Evolutionary conservation across 306 rosid genomes (phyloP), one percentile per base, ranked within the genome.

Genomic region (Quercus robur): DNA sequence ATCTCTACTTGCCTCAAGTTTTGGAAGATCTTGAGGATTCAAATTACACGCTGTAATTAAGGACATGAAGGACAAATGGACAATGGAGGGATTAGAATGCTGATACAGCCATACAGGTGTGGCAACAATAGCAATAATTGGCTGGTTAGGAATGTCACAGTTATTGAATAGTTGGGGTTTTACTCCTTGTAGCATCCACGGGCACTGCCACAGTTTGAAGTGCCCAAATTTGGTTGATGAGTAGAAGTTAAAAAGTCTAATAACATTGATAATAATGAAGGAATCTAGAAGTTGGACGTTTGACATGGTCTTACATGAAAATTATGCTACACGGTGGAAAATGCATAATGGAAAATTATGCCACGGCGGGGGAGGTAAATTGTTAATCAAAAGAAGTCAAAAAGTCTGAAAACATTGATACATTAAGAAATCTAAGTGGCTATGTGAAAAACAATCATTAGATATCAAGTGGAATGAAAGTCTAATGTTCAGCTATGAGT

Each of bases 1-100:
- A 86, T 69, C 51, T 79, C 11, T n/a, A 84, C 99, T 92, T 89
- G 93, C 99, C 97, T 95, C 98, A 72, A 95, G 85, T 81, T 86
- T 95, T 51, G 97, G 97, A 62, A 95, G 94, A 89, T 95, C 99
- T 74, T 89, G 94, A 77, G 99, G 95, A 78, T 87, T 93, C 94
- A 95, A 87, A 85, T 86, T 85, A 81, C 94, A 90, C 0, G 97
- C 75, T 0, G 97, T 90, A 23, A 95, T 38, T 7, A 38, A 7
- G 90, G 82, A 95, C 99, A 89, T 94, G 97, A 82, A 94, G 99
- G 63, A 94, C 95, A 82, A 95, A 38, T 38, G 46, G 46, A 38
- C 46, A 38, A 7, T 89, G 81, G 97, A 85, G 55, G 98, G 96
- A 80, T 75, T 93, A 19, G 97, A 88, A 93, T 78, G 91, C 44